These are phyloP conservation scores for Solanum lycopersicoides DNA, from an alignment of 257 asterid species.

Conservation along the genomic window DNA sequence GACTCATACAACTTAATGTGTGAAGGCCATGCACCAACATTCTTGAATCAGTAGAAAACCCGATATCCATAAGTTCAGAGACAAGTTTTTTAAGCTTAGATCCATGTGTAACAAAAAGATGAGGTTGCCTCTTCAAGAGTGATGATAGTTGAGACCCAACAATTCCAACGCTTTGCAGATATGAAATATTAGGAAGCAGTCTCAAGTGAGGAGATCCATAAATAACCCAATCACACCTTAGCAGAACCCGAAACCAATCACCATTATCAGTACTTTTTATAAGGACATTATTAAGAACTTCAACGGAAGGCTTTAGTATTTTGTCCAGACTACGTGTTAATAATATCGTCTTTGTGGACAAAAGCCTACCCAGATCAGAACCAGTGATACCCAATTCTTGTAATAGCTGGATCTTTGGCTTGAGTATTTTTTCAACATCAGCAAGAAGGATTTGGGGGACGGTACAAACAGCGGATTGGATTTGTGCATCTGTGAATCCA, in stretches of 20 bases:
- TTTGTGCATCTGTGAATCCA: conserved; percentile 12
- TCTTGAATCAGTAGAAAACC: conserved; percentile 15
- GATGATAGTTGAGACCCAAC: conserved; percentile 13
- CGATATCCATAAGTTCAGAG: conserved; percentile 9
- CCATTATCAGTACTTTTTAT: not conserved
- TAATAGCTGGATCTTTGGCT: conserved; percentile 19
- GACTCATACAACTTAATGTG: not conserved
- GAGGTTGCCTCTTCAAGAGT: conserved; percentile 11
- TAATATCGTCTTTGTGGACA: conserved; percentile 1
- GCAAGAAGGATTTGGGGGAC: conserved; percentile 9
- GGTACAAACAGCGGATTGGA: not conserved
- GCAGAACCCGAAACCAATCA: conserved; percentile 5
- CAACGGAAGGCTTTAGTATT: conserved; percentile 12
- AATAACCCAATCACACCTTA: conserved; percentile 4
- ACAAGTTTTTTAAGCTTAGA: conserved; percentile 9
- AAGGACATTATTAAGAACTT: conserved; percentile 3
- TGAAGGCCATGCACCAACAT: conserved; percentile 16
- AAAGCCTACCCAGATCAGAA: conserved; percentile 6
- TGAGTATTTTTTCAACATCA: conserved; percentile 15
- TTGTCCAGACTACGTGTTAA: conserved; percentile 13
- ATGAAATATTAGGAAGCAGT: conserved; percentile 13
- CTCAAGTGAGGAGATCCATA: not conserved
- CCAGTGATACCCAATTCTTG: conserved; percentile 27
- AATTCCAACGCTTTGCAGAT: conserved; percentile 21
- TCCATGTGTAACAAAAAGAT: conserved; percentile 1